phyloP scores from a whole-genome alignment of 2,329 filamentous ascomycete genomes.

The Colletotrichum navitas region DNA sequence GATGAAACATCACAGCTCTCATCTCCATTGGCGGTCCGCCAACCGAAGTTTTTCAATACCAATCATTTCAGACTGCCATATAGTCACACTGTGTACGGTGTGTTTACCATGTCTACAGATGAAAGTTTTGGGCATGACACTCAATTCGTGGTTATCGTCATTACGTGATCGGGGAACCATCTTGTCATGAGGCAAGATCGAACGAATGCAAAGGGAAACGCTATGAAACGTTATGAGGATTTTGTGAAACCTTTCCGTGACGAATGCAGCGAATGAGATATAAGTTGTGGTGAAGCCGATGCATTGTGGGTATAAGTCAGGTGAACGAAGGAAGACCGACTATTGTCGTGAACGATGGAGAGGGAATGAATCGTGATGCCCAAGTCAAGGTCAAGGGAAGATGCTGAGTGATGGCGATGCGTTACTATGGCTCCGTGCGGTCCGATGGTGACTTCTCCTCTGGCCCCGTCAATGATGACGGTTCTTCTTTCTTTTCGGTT shows the following conservation, averaged over 20 bases:
- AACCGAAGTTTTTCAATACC: neutral
- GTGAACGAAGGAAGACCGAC: conserved; percentile 17
- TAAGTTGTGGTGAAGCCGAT: neutral
- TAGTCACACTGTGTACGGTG: neutral
- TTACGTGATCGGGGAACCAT: neutral
- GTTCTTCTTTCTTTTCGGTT: conserved; percentile 8
- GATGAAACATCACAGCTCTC: neutral
- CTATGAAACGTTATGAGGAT: neutral
- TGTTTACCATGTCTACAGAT: neutral
- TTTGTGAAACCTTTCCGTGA: neutral
- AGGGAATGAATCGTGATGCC: neutral
- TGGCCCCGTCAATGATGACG: neutral
- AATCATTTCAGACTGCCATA: neutral
- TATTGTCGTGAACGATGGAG: conserved; percentile 6
- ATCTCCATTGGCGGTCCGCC: neutral
- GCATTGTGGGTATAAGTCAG: conserved; percentile 36
- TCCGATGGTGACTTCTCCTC: conserved; percentile 6
- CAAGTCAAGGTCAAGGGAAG: neutral
- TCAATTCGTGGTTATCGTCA: neutral
- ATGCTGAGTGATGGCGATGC: neutral
- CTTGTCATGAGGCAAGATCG: neutral
- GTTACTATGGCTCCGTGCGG: conserved; percentile 22
- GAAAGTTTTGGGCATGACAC: neutral
- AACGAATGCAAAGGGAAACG: neutral
- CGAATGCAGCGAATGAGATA: neutral